Evolutionary conservation across 2,329 filamentous ascomycete genomes (phyloP), one percentile per base, ranked within the genome.

Genomic region (Pyrenochaeta sp.): DNA sequence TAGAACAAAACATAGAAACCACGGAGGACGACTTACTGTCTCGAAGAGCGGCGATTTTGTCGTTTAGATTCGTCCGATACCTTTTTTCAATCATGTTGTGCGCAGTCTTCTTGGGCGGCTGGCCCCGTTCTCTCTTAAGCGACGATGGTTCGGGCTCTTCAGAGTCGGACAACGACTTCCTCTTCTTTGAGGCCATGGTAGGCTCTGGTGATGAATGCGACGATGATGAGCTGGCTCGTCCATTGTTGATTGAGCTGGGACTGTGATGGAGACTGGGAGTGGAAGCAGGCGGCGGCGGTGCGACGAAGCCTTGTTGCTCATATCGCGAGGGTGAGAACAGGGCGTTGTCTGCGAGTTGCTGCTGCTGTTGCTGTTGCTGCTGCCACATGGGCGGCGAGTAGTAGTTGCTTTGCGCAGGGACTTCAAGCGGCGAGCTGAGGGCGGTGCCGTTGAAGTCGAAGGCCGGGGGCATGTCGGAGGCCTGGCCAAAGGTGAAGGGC

Each of bases 51-150:
- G 91, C 88, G 61, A 97, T 97, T 76, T 97, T 97, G 68, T 96
- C 93, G 66, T 97, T 97, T 44, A 97, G 80, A 65, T 97, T 97
- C 40, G 90, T 96, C 61, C 93, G 86, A 72, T 97, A 97, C 55
- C 93, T 81, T 79, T 96, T 97, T 75, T 97, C 93, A 52, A 97
- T 96, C 81, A 97, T 94, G 72, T 96, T 97, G 74, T 97, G 93
- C 2, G 93, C 91, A 21, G 92, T 95, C 80, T 96, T 96, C 79
- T 96, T 96, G 45, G 77, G 77, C 18, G 75, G 81, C 36, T 67
- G 80, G 17, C 64, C 77, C 61, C 80, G 85, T 58, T 77, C 81
- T 55, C 80, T 81, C 36, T 82, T 69, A n/a, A 53, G 55, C 1
- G 60, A 47, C 71, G 20, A 80, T 78, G 48, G 35, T 9, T 86